Evolutionary conservation across 345 rosid species (phyloP), one percentile per base, ranked within the genome.

Genomic region (Hypericum perforatum): DNA sequence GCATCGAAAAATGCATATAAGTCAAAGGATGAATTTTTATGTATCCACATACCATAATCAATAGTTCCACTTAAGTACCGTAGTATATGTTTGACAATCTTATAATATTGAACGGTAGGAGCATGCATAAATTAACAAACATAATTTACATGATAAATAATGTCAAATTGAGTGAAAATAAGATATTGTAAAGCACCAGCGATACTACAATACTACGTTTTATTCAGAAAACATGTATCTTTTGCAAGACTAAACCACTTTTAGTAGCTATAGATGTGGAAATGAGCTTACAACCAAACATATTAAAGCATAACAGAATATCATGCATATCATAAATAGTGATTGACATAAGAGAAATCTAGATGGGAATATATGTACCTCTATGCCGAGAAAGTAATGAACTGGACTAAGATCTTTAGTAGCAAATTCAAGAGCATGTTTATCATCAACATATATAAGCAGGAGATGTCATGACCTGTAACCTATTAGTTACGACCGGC

Each of bases 1-100:
- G 63, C 63, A 60, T 60, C 49, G 39, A 40, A 59, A 48, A 38
- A 59, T 11, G 54, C 63, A 16, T 29, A 8, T 22, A 59, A 16
- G 15, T 38, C 12, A 59, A 16, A 8, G 15, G 48, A n/a, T 39
- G 57, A 5, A 29, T 39, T 9, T 5, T 29, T 13, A 7, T 22
- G 32, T 40, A 56, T 16, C 9, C 39, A 8, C 41, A 60, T 47
- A 41, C 63, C 57, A 49, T 38, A 41, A 40, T 60, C 48, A 1
- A 32, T 32, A 5, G 60, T 56, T 38, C 60, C 60, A 16, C 43
- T 43, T 6, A 43, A 14, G 51, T 60, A 60, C 43, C 42, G 42
- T 11, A 60, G 41, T n/a, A 50, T 50, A n/a, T 14, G 57, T 10
- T 60, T 60, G 6, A 60, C 29, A 40, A 39, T 48, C 40, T 16